phyloP scores from a whole-genome alignment of 345 rosid species.

The Salix caprea region DNA sequence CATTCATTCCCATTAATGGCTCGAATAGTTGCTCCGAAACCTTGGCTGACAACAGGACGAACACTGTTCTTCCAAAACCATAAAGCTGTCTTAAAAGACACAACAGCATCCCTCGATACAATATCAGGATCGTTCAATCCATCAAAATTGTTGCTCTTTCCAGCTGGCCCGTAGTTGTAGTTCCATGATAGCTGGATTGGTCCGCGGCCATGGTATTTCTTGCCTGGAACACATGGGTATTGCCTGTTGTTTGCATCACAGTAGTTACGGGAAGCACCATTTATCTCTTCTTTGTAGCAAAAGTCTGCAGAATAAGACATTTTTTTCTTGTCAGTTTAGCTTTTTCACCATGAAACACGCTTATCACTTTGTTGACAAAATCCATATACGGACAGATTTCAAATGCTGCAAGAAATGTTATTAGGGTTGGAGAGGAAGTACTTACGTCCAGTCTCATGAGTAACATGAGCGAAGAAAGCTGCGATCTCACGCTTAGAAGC shows the following conservation, averaged over 20 bases:
- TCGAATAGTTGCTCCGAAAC: slow-evolving; percentile 64
- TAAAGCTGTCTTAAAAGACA: slow-evolving; percentile 62
- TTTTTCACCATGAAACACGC: too few relatives aligned
- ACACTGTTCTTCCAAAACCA: slow-evolving; percentile 72
- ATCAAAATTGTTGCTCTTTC: slow-evolving; percentile 43
- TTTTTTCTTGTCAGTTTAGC: too few relatives aligned
- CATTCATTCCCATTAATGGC: slow-evolving; percentile 66
- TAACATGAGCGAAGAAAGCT: slow-evolving; percentile 45
- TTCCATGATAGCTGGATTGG: slow-evolving; percentile 68
- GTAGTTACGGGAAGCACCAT: slow-evolving; percentile 40
- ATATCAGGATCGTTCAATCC: slow-evolving; percentile 56
- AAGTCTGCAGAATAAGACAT: slow-evolving; percentile 31
- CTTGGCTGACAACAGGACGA: slow-evolving; percentile 44
- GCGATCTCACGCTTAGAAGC: slow-evolving; percentile 51
- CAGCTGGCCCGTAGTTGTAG: slow-evolving; percentile 60
- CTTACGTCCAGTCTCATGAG: slow-evolving; percentile 49
- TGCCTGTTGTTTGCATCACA: slow-evolving; percentile 38
- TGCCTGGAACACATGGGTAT: slow-evolving; percentile 50
- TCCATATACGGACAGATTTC: too few relatives aligned
- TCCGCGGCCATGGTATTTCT: slow-evolving; percentile 61
- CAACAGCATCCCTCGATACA: slow-evolving; percentile 45
- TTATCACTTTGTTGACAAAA: too few relatives aligned
- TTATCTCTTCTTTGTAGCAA: slow-evolving; percentile 54
- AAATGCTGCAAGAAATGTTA: background rate
- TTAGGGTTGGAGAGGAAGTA: background rate